These are phyloP conservation scores for Balakata baccata DNA, from an alignment of 345 rosid genomes.

Conservation along the genomic window DNA sequence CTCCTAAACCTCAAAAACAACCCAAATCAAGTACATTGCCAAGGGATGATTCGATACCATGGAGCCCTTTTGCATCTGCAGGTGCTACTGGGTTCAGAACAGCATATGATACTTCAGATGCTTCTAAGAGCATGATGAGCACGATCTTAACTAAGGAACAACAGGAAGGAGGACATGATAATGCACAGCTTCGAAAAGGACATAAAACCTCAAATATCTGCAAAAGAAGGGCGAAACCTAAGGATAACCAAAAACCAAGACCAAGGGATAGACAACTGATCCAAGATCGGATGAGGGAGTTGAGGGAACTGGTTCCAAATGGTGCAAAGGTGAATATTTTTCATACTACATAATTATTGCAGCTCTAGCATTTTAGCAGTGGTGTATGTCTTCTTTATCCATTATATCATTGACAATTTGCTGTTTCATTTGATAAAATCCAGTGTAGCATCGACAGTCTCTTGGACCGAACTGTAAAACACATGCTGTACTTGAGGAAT, in stretches of 20 bases:
- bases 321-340: conserved; percentile 42
- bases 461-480: conserved; percentile 52
- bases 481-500: conserved; percentile 51
- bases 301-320: conserved; percentile 61
- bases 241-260: conserved; percentile 49
- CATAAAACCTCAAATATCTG: conserved; percentile 15
- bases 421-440: conserved; percentile 10
- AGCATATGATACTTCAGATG: conserved; percentile 18
- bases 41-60: conserved; percentile 16
- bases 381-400: not conserved
- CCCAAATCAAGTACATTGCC: not conserved
- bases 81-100: not conserved
- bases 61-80: conserved; percentile 21
- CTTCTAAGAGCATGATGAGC: conserved; percentile 27
- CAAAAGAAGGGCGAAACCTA: conserved; percentile 46
- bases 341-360: not conserved
- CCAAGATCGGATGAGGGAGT: conserved; percentile 67
- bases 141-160: conserved; percentile 21
- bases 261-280: conserved; percentile 71
- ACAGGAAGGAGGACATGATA: conserved; percentile 1
- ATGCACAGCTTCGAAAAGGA: conserved; percentile 24
- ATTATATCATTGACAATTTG: not conserved
- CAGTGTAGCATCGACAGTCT: conserved; percentile 78
- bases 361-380: not conserved
- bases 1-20: conserved; percentile 21